These are phyloP conservation scores for Heteromeles arbutifolia DNA, from an alignment of 306 rosid genomes.

Conservation along the genomic window DNA sequence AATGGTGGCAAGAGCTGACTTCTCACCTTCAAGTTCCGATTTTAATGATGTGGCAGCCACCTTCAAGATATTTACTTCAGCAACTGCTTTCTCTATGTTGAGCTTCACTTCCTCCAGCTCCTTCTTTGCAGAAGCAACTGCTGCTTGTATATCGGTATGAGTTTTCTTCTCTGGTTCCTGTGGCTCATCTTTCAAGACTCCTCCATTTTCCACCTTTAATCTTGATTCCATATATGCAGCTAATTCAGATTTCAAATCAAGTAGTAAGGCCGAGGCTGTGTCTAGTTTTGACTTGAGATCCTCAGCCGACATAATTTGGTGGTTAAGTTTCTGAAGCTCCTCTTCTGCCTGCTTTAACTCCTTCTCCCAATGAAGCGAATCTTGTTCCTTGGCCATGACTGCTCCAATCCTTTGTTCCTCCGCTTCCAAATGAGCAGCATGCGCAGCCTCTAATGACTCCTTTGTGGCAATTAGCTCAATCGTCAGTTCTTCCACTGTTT, in stretches of 20 bases:
- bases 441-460: constrained; percentile 85
- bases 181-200: constrained; percentile 29
- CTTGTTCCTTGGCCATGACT: constrained; percentile 92
- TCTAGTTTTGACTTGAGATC: constrained; percentile 82
- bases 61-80: constrained; percentile 76
- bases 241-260: constrained; percentile 80
- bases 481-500: constrained; percentile 82
- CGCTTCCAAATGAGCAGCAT: constrained; percentile 87
- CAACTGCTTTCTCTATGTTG: constrained; percentile 80
- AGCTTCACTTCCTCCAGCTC: constrained; percentile 81
- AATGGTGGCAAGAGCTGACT: constrained; percentile 56
- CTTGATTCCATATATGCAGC: constrained; percentile 82
- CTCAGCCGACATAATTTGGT: constrained; percentile 65
- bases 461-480: constrained; percentile 81
- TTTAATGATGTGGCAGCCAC: constrained; percentile 77
- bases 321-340: constrained; percentile 70
- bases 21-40: constrained; percentile 76
- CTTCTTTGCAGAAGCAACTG: constrained; percentile 64
- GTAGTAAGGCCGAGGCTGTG: constrained; percentile 67
- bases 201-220: constrained; percentile 50
- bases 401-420: constrained; percentile 95
- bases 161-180: constrained; percentile 48
- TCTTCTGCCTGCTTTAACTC: constrained; percentile 84
- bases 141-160: constrained; percentile 61
- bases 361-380: constrained; percentile 90